Evolutionary conservation across 2,329 filamentous ascomycete species (phyloP), one percentile per base, ranked within the genome.

Genomic region (Monosporascus ibericus): DNA sequence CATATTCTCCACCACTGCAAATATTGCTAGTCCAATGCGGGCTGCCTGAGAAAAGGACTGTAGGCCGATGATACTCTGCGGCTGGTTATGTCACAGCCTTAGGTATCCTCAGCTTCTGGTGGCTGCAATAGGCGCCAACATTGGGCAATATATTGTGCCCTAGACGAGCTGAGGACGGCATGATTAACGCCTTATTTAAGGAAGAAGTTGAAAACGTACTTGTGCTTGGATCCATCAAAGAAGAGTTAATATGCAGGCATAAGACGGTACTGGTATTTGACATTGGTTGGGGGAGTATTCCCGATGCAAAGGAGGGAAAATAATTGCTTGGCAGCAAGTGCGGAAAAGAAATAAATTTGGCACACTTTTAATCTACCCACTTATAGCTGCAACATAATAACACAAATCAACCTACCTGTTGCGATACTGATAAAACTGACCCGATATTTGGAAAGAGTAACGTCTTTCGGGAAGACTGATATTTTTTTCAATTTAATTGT

Each of bases 1-100:
- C 18, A 80, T 95, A 51, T 95, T 95, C 46, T 47, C 49, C 50
- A 49, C 20, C 11, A 27, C 22, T 9, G 40, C 49, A 49, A 7
- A 34, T 30, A 25, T 40, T 30, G n/a, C 44, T 25, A 14, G 38
- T 27, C 22, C 22, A 17, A n/a, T n/a, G 25, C 7, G 20, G 22
- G 42, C 14, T 15, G 2, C 30, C 30, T 34, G 1, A 2, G 30
- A 5, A 34, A 5, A 9, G 9, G 30, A 34, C 11, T 34, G 1
- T 2, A 11, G 4, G 30, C 30, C 3, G 11, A 34, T 34, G 11
- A 34, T 34, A 5, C 30, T 34, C 11, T 34, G 9, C 11, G 30
- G 30, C 30, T 34, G 9, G 30, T 34, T 34, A 14, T 34, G 11
- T 42, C 18, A 14, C 9, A 24, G 39, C 18, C 39, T 2, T 14